A percentile compares a stretch with the other conserved stretches of the same genome.
These are phyloP conservation scores for Erucastrum elatum DNA, from an alignment of 345 rosid genomes.

Conservation along the genomic window DNA sequence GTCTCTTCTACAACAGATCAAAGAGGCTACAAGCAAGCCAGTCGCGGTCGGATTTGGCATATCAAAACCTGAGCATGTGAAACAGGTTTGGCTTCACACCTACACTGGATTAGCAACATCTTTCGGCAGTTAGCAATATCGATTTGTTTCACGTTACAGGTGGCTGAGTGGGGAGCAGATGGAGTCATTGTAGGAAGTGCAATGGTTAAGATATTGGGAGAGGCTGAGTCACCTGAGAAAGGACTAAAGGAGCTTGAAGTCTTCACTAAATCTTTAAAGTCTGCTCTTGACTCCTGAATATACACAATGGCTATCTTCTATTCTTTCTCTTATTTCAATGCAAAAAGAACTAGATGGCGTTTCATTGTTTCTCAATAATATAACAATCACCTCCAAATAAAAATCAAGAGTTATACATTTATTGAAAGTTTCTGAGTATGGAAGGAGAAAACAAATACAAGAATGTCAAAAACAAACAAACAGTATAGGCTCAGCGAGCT, in stretches of 20 bases:
- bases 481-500: slow-evolving; percentile 23
- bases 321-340: slow-evolving; percentile 13
- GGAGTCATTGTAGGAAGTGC: slow-evolving; percentile 90
- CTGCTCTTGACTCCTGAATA: slow-evolving; percentile 55
- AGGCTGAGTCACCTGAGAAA: slow-evolving; percentile 70
- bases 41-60: slow-evolving; percentile 86
- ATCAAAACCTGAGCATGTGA: slow-evolving; percentile 77
- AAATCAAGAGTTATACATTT: slow-evolving; percentile 34
- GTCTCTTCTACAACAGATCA: slow-evolving; percentile 66
- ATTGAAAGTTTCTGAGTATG: not conserved
- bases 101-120: not conserved
- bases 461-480: slow-evolving; percentile 42
- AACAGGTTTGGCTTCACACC: slow-evolving; percentile 52
- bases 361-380: slow-evolving; percentile 9
- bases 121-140: not conserved
- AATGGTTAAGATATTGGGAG: slow-evolving; percentile 68
- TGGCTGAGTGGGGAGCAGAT: slow-evolving; percentile 88
- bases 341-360: slow-evolving; percentile 21
- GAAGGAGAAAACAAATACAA: slow-evolving; percentile 27
- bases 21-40: slow-evolving; percentile 69
- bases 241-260: slow-evolving; percentile 64
- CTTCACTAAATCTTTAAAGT: slow-evolving; percentile 64
- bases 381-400: slow-evolving; percentile 30
- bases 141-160: slow-evolving; percentile 36
- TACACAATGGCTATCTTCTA: slow-evolving; percentile 17